Base-by-base conservation (phyloP, 176 grass and related monocot genomes). In the Cenchrus purpureus region DNA sequence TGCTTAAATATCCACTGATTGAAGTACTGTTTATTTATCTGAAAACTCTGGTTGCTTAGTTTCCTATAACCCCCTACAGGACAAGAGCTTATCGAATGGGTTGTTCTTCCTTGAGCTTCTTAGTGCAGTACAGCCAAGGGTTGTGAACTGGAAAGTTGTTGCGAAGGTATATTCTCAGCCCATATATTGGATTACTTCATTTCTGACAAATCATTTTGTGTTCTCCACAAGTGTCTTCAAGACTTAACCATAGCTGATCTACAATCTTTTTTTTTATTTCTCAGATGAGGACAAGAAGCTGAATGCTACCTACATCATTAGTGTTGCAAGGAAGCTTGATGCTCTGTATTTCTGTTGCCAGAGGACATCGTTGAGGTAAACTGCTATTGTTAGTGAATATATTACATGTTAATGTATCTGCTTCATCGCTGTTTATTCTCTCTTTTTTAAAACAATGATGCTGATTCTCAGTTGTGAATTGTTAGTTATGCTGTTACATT, bases 351-450 rank as follows among this genome's bases (percentile, higher is more conserved):
- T 94, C 74, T 98, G 56, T 88, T 98, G 67, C 93, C 96, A 12
- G 97, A 98, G 89, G 97, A 98, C 86, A 95, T 98, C 17, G 92
- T 94, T 51, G 97, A 98, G 97, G 97, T 98, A 95, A 94, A 89
- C 25, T 50, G 46, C 72, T 40, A 62, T 77, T 68, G 29, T 32
- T 71, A 12, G 29, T 78, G 74, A 75, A 78, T 85, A 73, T 63
- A 28, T n/a, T 65, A 78, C 77, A 83, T 70, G 3, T 25, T 74
- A 51, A 2, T 17, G 12, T 68, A 73, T 61, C 12, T 71, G 75
- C 61, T 40, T 75, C 31, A 40, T 71, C 43, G 29, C 72, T 60
- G 5, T 9, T 37, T 0, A 20, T 54, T 51, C 10, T 66, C 49
- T 11, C 10, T 34, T 29, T n/a, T n/a, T 64, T 44, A 25, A 40